Evolutionary conservation across 768 basidiomycete genomes (phyloP), one percentile per base, ranked within the genome.

Genomic region (Phlebiopsis gigantea): DNA sequence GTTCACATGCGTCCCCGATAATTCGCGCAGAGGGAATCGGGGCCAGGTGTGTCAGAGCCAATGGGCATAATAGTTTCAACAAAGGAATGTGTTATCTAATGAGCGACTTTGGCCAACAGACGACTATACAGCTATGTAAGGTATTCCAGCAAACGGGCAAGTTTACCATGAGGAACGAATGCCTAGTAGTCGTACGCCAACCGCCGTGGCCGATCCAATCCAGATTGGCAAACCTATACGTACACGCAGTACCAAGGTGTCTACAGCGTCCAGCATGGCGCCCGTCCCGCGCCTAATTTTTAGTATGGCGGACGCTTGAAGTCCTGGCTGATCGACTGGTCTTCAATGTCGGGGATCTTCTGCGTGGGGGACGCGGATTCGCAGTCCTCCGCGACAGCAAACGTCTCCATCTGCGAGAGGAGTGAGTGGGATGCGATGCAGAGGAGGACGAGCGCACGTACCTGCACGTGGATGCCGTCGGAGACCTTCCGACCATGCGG

Each of bases 391-490:
- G 60, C 63, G 4, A 62, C 55, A 30, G 65, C 61, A 46, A 85
- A 84, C 14, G 83, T 83, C 57, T 84, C 77, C 86, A 88, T 88
- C 85, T 88, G 59, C n/a, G 4, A 21, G 59, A 17, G 14, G n/a
- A 5, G 7, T 26, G 17, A 55, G 51, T 53, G 61, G 4, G 43
- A 49, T 25, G 54, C 34, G 25, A 49, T 44, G 24, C 19, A 50
- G 49, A 48, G 28, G 44, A 41, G 55, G 63, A 53, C 47, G 30
- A 24, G 2, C 26, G 2, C 10, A 44, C 51, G 1, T 42, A 62
- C 84, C 73, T 83, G 84, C 54, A 87, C 79, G 61, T 86, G 84
- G 30, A 85, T 77, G 24, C 79, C 79, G 57, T 81, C 76, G 24
- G 74, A 63, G 54, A 24, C 24, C 8, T 41, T 41, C 31, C 34